phyloP scores from a whole-genome alignment of 192 early-diverging fungal species.

The Umbelopsis vinacea region DNA sequence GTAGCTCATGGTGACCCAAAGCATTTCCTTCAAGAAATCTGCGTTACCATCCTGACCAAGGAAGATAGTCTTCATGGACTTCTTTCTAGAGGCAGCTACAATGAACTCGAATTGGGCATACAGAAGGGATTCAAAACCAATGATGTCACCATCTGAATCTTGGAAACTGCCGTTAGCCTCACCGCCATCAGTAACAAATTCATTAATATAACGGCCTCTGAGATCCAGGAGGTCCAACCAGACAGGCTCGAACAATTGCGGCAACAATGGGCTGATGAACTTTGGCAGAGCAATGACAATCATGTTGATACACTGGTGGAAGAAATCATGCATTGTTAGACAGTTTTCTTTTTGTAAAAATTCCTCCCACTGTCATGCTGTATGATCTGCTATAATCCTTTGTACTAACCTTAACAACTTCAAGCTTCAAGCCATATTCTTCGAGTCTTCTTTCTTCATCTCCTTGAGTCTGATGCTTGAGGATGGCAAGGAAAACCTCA shows the following conservation, averaged over 20 bases:
- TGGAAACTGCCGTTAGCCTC: slow-evolving; percentile 48
- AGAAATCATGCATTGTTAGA: not conserved
- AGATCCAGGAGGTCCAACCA: slow-evolving; percentile 72
- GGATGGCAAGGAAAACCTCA: slow-evolving; percentile 62
- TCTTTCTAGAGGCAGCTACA: slow-evolving; percentile 58
- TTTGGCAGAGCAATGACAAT: slow-evolving; percentile 69
- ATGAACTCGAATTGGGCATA: slow-evolving; percentile 75
- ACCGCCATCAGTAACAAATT: slow-evolving; percentile 49
- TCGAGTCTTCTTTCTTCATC: slow-evolving; percentile 54
- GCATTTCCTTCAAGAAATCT: slow-evolving; percentile 59
- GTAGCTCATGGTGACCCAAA: slow-evolving; percentile 65
- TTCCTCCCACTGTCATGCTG: not conserved
- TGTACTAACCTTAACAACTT: slow-evolving; percentile 66
- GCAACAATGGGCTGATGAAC: slow-evolving; percentile 52
- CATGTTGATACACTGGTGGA: slow-evolving; percentile 58
- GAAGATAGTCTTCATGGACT: slow-evolving; percentile 57
- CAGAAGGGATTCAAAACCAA: slow-evolving; percentile 68
- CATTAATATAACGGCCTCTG: slow-evolving; percentile 56
- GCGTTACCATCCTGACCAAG: slow-evolving; percentile 44
- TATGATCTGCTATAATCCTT: not conserved
- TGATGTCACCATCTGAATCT: slow-evolving; percentile 74
- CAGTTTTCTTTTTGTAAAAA: too few relatives aligned
- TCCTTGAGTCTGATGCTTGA: slow-evolving; percentile 58
- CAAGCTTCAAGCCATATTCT: slow-evolving; percentile 69
- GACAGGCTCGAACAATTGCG: slow-evolving; percentile 63